Conservation (phyloP, 2,329 filamentous ascomycete species). For the Plenodomus tracheiphilus region DNA sequence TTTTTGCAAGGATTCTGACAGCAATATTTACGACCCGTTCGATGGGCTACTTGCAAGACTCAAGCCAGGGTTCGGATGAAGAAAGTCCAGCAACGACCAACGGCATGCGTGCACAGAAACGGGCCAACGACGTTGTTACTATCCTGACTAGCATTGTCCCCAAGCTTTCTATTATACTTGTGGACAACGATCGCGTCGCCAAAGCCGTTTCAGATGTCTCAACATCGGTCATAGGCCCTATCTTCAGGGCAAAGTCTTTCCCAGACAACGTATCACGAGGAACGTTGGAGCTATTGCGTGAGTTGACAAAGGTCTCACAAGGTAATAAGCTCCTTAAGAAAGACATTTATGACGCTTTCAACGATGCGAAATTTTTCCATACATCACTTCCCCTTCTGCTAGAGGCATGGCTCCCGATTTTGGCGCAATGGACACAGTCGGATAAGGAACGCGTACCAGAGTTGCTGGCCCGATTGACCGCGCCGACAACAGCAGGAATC, state of each 20-base stretch:
- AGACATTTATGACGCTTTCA: slow-evolving; percentile 89
- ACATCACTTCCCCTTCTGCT: slow-evolving; percentile 67
- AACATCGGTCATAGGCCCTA: slow-evolving; percentile 77
- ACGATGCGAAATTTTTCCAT: slow-evolving; percentile 84
- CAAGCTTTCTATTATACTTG: slow-evolving; percentile 77
- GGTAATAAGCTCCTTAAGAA: slow-evolving; percentile 91
- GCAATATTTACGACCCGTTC: slow-evolving; percentile 94
- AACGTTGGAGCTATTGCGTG: slow-evolving; percentile 72
- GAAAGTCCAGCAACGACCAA: slow-evolving; percentile 29
- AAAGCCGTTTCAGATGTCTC: slow-evolving; percentile 80
- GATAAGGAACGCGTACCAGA: slow-evolving; percentile 91
- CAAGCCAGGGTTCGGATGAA: slow-evolving; percentile 36
- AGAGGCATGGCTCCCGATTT: slow-evolving; percentile 77
- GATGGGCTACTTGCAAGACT: slow-evolving; percentile 68
- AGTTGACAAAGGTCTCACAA: slow-evolving; percentile 75
- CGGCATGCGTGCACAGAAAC: slow-evolving; percentile 48
- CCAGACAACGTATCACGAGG: slow-evolving; percentile 79
- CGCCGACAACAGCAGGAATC: slow-evolving; percentile 90
- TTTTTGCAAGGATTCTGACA: slow-evolving; percentile 83
- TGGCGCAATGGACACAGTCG: slow-evolving; percentile 79
- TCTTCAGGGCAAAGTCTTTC: slow-evolving; percentile 81
- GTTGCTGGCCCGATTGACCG: slow-evolving; percentile 73
- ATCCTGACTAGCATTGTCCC: slow-evolving; percentile 80
- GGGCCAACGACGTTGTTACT: slow-evolving; percentile 67
- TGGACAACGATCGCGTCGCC: slow-evolving; percentile 81